Conservation (phyloP, 2,329 filamentous ascomycete genomes). For the Fusarium subtropicale region DNA sequence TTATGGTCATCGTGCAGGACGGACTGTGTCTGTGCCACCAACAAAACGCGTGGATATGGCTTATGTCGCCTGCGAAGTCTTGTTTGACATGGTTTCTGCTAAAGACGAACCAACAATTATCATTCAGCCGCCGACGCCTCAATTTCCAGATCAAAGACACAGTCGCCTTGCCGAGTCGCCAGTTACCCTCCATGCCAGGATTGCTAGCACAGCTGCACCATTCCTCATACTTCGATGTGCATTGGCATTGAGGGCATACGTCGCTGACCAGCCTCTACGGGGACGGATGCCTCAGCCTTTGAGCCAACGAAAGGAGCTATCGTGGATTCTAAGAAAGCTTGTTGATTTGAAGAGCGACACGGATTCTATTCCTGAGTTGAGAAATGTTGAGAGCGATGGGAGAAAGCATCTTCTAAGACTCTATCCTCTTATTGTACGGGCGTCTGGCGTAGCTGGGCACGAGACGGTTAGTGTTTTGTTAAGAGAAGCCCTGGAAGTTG, state of each 20-base stretch:
- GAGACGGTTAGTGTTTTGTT: slow-evolving; percentile 68
- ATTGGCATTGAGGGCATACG: slow-evolving; percentile 83
- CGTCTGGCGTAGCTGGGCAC: slow-evolving; percentile 69
- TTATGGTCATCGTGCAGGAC: slow-evolving; percentile 74
- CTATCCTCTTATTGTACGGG: slow-evolving; percentile 80
- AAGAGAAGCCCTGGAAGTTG: slow-evolving; percentile 69
- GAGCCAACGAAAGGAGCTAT: slow-evolving; percentile 81
- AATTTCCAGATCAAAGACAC: slow-evolving; percentile 50
- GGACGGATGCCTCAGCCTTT: slow-evolving; percentile 90
- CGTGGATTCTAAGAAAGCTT: slow-evolving; percentile 75
- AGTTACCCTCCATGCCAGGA: slow-evolving; percentile 61
- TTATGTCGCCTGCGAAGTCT: slow-evolving; percentile 82
- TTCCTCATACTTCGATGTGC: slow-evolving; percentile 86
- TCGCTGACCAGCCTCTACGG: slow-evolving; percentile 90
- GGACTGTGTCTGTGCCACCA: slow-evolving; percentile 75
- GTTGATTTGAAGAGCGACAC: slow-evolving; percentile 76
- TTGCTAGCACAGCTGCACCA: slow-evolving; percentile 81
- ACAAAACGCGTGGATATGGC: slow-evolving; percentile 77
- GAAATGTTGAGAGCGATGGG: slow-evolving; percentile 63
- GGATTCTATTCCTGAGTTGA: slow-evolving; percentile 71
- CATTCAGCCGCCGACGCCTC: slow-evolving; percentile 60
- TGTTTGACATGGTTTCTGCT: slow-evolving; percentile 75
- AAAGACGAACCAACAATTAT: slow-evolving; percentile 51
- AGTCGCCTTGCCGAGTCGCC: slow-evolving; percentile 35
- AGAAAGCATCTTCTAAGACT: slow-evolving; percentile 83